A percentile compares a stretch with the other conserved stretches of the same genome.
Conservation (phyloP, 2,329 filamentous ascomycete genomes). For the Knufia fluminis region DNA sequence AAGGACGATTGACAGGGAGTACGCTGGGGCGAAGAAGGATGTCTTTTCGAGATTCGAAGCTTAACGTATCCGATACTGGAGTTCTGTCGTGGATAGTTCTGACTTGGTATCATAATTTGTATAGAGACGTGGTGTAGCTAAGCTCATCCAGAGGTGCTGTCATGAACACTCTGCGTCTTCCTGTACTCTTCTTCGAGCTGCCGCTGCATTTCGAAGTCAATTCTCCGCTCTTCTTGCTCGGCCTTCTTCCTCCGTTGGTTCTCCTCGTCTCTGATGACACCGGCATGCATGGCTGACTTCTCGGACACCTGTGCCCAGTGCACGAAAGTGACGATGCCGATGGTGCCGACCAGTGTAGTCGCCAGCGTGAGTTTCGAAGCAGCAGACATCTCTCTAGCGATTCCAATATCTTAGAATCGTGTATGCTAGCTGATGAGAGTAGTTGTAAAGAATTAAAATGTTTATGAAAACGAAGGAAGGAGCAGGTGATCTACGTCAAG, state of each 20-base stretch:
- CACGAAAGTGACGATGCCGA: conserved; percentile 70
- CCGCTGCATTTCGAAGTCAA: conserved; percentile 89
- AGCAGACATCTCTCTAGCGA: conserved; percentile 76
- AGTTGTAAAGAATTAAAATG: background rate
- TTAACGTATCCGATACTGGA: background rate
- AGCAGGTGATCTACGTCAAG: conserved; percentile 1
- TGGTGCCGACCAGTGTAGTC: conserved; percentile 66
- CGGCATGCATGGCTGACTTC: conserved; percentile 84
- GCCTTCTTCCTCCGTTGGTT: conserved; percentile 73
- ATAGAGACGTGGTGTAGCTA: background rate
- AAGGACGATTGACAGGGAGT: conserved; percentile 7
- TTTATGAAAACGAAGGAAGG: background rate
- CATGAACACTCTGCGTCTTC: conserved; percentile 67
- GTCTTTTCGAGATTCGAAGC: conserved; percentile 9
- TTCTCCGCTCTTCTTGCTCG: conserved; percentile 58
- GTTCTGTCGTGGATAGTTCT: no score
- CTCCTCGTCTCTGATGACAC: conserved; percentile 89
- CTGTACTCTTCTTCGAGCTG: conserved; percentile 80
- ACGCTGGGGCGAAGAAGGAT: conserved; percentile 3
- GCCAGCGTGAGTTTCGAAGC: conserved; percentile 79
- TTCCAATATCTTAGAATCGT: no score
- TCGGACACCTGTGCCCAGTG: conserved; percentile 83
- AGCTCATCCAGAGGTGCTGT: conserved; percentile 16
- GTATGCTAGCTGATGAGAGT: background rate
- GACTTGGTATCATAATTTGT: no score